These are phyloP conservation scores for Coemansia sp. DNA, from an alignment of 192 early-diverging fungal species.

Conservation along the genomic window DNA sequence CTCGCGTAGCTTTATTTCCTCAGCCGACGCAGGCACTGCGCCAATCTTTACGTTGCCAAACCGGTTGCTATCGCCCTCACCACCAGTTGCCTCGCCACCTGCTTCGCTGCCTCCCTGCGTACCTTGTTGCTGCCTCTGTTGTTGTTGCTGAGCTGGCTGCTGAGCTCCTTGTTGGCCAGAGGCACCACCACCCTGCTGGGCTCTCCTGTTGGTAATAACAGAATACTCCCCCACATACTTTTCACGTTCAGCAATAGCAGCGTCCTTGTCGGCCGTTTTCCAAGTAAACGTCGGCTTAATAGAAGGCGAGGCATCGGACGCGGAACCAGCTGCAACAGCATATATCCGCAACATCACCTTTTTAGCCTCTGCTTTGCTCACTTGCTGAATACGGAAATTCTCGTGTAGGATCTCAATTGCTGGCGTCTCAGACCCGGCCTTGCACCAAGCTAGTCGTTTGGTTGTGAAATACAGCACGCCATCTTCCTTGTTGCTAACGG, in stretches of 20 bases:
- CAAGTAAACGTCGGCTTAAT: slow-evolving; percentile 53
- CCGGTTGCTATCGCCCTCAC: slow-evolving; percentile 17
- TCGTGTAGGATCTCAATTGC: slow-evolving; percentile 53
- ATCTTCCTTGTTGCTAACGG: slow-evolving; percentile 31
- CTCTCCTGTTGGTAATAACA: slow-evolving; percentile 14
- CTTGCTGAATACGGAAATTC: slow-evolving; percentile 37
- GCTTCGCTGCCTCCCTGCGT: slow-evolving; percentile 2
- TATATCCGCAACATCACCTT: slow-evolving; percentile 63
- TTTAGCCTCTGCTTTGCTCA: slow-evolving; percentile 50
- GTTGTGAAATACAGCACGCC: slow-evolving; percentile 58
- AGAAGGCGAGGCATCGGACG: slow-evolving; percentile 35
- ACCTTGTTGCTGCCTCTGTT: neutral
- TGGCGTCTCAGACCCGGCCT: slow-evolving; percentile 45
- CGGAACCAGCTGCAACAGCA: slow-evolving; percentile 16
- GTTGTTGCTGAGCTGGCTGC: neutral
- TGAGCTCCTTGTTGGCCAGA: slow-evolving; percentile 7
- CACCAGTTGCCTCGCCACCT: slow-evolving; percentile 8
- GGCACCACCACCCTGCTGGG: neutral
- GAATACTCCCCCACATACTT: slow-evolving; percentile 46
- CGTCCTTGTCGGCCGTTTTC: slow-evolving; percentile 52
- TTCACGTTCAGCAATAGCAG: slow-evolving; percentile 53
- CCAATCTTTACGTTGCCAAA: slow-evolving; percentile 52
- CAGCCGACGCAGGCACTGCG: slow-evolving; percentile 47
- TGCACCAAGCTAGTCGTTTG: slow-evolving; percentile 60
- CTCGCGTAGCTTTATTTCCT: slow-evolving; percentile 64